phyloP scores from a whole-genome alignment of 169 alveolate genomes.

The Hepatocystis sp. region DNA sequence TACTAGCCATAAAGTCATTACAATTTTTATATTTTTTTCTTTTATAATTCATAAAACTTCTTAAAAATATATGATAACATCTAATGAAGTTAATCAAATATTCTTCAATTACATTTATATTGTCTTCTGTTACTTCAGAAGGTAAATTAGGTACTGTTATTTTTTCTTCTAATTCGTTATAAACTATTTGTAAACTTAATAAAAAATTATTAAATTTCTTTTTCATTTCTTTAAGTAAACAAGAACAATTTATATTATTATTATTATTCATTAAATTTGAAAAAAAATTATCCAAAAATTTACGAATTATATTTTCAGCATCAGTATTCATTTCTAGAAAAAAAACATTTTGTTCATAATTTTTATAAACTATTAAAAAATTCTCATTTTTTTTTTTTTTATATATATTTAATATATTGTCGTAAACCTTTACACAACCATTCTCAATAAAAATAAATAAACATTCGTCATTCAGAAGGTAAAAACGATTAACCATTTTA shows the following conservation, averaged over 20 bases:
- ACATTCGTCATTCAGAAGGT: constrained; percentile 23
- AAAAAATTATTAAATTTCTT: constrained; percentile 70
- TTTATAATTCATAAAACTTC: constrained; percentile 58
- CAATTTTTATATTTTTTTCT: constrained; percentile 42
- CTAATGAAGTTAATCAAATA: constrained; percentile 51
- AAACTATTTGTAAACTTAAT: constrained; percentile 46
- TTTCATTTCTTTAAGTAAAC: constrained; percentile 62
- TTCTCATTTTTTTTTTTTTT: constrained; percentile 46
- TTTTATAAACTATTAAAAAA: constrained; percentile 54
- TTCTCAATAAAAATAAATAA: constrained; percentile 51
- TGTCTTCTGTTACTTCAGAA: constrained; percentile 46
- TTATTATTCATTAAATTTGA: constrained; percentile 68
- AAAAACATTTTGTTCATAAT: constrained; percentile 17
- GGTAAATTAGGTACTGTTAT: constrained; percentile 43
- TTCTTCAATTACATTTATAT: constrained; percentile 43
- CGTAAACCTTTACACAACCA: constrained; percentile 32
- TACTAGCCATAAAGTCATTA: constrained; percentile 24
- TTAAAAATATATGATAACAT: constrained; percentile 60
- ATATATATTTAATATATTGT: constrained; percentile 23
- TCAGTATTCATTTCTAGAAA: constrained; percentile 68
- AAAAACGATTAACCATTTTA: constrained; percentile 14
- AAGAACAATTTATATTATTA: constrained; percentile 59
- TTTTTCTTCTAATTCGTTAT: constrained; percentile 60
- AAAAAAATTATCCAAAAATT: constrained; percentile 58
- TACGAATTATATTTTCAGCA: constrained; percentile 63